Percentiles rank a stretch among this genome's conserved stretches.
Conservation (phyloP, 2,329 filamentous ascomycete species). For the Cadophora sp. region DNA sequence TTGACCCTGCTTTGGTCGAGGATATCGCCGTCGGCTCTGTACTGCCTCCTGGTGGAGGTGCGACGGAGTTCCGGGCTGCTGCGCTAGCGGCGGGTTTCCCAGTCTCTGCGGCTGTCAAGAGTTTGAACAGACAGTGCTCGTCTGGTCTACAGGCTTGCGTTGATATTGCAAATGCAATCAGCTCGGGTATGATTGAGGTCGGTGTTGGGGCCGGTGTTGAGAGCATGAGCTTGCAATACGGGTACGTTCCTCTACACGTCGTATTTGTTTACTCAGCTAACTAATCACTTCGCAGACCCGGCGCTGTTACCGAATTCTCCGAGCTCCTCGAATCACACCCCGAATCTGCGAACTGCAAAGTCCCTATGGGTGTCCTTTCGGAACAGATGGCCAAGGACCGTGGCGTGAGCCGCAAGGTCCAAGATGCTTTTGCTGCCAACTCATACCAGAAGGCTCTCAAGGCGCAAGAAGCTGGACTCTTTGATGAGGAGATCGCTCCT, state of each 20-base stretch:
- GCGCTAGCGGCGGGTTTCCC: slow-evolving; percentile 91
- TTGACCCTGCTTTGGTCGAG: slow-evolving; percentile 87
- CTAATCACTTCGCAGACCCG: slow-evolving; percentile 59
- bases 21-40: slow-evolving; percentile 93
- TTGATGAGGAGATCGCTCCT: slow-evolving; percentile 89
- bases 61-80: slow-evolving; percentile 95
- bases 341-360: slow-evolving; percentile 93
- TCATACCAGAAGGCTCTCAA: slow-evolving; percentile 90
- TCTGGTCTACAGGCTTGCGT: slow-evolving; percentile 91
- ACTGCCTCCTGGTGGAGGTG: slow-evolving; percentile 89
- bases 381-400: slow-evolving; percentile 94
- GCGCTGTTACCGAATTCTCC: slow-evolving; percentile 90
- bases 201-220: slow-evolving; percentile 95
- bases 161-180: slow-evolving; percentile 93
- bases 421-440: slow-evolving; percentile 92
- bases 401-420: slow-evolving; percentile 71
- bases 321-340: slow-evolving; percentile 82
- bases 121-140: slow-evolving; percentile 93
- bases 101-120: slow-evolving; percentile 81
- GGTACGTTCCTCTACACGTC: slow-evolving; percentile 56
- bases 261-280: slow-evolving; percentile 12
- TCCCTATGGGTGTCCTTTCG: slow-evolving; percentile 92
- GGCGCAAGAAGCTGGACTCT: slow-evolving; percentile 88
- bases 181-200: slow-evolving; percentile 90
- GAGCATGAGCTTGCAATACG: slow-evolving; percentile 94